Evolutionary conservation across 768 basidiomycete species (phyloP).

Genomic region (Pleurotus sapidus): DNA sequence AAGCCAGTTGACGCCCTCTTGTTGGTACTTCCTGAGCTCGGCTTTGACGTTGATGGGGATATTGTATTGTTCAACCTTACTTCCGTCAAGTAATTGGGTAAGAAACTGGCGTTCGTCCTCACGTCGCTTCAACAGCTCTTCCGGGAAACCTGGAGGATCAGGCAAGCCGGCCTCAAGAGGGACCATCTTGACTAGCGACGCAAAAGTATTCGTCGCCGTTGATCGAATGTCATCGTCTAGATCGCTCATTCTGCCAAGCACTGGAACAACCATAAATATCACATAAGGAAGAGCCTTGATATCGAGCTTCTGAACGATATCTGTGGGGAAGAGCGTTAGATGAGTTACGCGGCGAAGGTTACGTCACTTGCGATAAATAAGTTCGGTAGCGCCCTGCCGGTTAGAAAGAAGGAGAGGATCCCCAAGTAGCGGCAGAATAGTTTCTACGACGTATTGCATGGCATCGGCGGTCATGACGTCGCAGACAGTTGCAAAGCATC

Average conservation of each 20-base stretch:
- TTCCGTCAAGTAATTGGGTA: constrained; percentile 90
- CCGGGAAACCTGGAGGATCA: constrained; percentile 90
- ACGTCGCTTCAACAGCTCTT: constrained; percentile 81
- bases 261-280: constrained; percentile 93
- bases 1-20: constrained; percentile 98
- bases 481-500: constrained; percentile 86
- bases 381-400: constrained; percentile 87
- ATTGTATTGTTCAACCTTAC: constrained; percentile 86
- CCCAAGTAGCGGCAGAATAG: constrained; percentile 75
- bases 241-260: constrained; percentile 98
- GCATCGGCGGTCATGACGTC: constrained; percentile 81
- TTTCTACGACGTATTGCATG: constrained; percentile 88
- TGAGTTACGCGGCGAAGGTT: not conserved
- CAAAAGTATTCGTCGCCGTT: constrained; percentile 96
- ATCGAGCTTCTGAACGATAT: constrained; percentile 88
- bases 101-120: constrained; percentile 90
- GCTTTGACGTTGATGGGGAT: constrained; percentile 90
- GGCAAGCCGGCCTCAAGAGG: constrained; percentile 98
- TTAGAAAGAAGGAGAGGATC: constrained; percentile 74
- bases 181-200: constrained; percentile 96
- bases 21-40: constrained; percentile 94
- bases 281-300: constrained; percentile 95
- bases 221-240: constrained; percentile 87
- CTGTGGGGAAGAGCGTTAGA: constrained; percentile 34
- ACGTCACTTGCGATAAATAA: constrained; percentile 77